Conservation (phyloP, 2,329 filamentous ascomycete species). For the Talaromyces sp. region DNA sequence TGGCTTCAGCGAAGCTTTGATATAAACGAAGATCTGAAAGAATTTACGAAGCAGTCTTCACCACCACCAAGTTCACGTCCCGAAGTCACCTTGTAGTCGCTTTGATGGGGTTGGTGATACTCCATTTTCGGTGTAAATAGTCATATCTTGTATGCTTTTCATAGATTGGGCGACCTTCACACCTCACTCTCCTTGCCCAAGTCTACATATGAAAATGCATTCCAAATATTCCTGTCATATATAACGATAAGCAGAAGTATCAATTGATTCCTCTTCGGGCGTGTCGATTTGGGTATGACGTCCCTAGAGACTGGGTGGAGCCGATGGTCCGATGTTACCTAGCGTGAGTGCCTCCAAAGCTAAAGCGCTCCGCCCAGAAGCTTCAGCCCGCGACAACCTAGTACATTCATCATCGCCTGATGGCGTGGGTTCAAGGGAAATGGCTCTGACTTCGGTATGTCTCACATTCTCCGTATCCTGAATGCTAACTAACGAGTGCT, state of each 20-base stretch:
- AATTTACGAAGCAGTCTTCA: constrained; percentile 18
- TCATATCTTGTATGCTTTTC: neutral
- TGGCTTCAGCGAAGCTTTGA: constrained; percentile 46
- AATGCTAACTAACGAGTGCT: neutral
- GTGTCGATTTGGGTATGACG: neutral
- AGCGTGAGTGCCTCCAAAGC: neutral
- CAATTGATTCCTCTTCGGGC: neutral
- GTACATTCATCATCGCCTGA: constrained; percentile 17
- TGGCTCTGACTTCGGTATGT: constrained; percentile 44
- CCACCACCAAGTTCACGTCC: neutral
- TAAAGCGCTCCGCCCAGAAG: neutral
- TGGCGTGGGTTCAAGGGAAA: constrained; percentile 36
- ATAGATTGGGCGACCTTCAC: neutral
- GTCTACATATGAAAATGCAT: neutral
- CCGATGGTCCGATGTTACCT: neutral
- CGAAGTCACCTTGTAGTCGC: neutral
- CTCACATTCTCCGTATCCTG: neutral
- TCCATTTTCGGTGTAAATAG: neutral
- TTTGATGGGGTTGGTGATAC: neutral
- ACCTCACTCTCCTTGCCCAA: neutral
- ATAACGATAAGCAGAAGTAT: too few species aligned
- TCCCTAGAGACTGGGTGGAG: neutral
- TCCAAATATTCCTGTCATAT: neutral
- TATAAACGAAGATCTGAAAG: constrained; percentile 33
- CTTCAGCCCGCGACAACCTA: constrained; percentile 14